Base-by-base conservation (phyloP, 2,329 filamentous ascomycete species). In the Penicillium sp. region DNA sequence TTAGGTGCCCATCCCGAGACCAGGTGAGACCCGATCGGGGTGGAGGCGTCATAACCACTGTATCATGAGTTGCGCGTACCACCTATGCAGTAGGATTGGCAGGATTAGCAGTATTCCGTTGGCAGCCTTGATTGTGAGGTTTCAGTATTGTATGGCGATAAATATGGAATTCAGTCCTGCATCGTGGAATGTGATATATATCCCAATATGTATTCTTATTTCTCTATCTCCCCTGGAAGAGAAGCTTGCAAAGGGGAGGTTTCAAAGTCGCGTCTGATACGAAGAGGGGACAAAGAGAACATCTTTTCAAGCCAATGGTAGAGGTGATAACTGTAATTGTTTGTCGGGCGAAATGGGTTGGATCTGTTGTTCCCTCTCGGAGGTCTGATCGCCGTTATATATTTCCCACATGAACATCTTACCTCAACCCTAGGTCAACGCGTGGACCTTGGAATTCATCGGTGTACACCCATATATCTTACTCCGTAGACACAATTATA, bases 11-110 rank as follows among this genome's bases (percentile, higher is more conserved):
- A 43, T 56, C 15, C 54, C n/a, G 23, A 56, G 40, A 38, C 31
- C 31, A 51, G 40, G 47, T 48, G 55, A 54, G 50, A 57, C 55
- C 54, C 46, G 47, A 56, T 51, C 54, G 54, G 54, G 50, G 49
- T 42, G 54, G 50, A 43, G 35, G 55, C 55, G 55, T 54, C 55
- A 57, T 54, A 37, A 57, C 43, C 43, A 57, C 37, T 57, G 55
- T 57, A 57, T 57, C 55, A 57, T 57, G 55, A 57, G 55, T 57
- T 50, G 55, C 54, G 42, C 50, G 55, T 57, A 57, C 55, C 50
- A 48, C 25, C 19, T 19, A 25, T 54, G 35, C 38, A 41, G 35
- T 42, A 15, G 17, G 37, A 45, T 50, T 21, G 29, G 17, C n/a
- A 33, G 25, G 27, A 49, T 40, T 46, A 4, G 27, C 6, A 43